A percentile compares a stretch with the other conserved stretches of the same genome.
These are phyloP conservation scores for Eremothecium cymbalariae DNA, from an alignment of 1,139 yeast species.

Conservation along the genomic window DNA sequence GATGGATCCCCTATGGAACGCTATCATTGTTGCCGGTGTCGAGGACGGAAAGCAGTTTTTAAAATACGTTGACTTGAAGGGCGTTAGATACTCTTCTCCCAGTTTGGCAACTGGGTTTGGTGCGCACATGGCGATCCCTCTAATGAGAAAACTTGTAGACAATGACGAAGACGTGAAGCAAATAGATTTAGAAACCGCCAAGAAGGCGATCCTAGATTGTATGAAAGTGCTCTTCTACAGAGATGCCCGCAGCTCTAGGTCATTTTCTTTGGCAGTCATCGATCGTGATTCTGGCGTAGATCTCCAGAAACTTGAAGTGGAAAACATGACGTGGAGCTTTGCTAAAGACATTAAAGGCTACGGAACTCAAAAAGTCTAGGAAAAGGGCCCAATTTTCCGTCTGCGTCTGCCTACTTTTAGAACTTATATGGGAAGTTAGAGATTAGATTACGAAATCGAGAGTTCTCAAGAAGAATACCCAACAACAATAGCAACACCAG, in stretches of 20 bases:
- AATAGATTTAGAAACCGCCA: conserved; percentile 67
- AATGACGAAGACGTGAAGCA: conserved; percentile 62
- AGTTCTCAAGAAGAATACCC: no score
- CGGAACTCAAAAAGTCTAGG: conserved; percentile 59
- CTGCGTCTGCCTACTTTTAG: no score
- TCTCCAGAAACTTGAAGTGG: conserved; percentile 61
- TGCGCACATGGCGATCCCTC: conserved; percentile 85
- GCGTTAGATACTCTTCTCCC: conserved; percentile 84
- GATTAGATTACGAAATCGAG: no score
- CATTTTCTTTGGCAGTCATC: conserved; percentile 75
- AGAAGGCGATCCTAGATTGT: conserved; percentile 65
- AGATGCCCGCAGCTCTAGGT: conserved; percentile 90
- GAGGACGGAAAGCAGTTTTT: conserved; percentile 67
- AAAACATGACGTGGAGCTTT: conserved; percentile 79
- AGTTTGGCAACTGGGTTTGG: conserved; percentile 96
- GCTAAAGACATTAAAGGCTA: conserved; percentile 86
- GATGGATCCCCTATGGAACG: conserved; percentile 96
- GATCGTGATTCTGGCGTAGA: conserved; percentile 51
- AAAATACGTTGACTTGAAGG: conserved; percentile 81
- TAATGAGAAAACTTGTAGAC: conserved; percentile 78
- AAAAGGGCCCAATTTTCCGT: no score
- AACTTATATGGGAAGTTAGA: no score
- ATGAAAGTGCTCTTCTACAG: conserved; percentile 94
- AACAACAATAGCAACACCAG: no score
- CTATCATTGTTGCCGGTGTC: conserved; percentile 83